These are phyloP conservation scores for Coemansia sp. DNA, from an alignment of 192 early-diverging fungal genomes.

Conservation along the genomic window DNA sequence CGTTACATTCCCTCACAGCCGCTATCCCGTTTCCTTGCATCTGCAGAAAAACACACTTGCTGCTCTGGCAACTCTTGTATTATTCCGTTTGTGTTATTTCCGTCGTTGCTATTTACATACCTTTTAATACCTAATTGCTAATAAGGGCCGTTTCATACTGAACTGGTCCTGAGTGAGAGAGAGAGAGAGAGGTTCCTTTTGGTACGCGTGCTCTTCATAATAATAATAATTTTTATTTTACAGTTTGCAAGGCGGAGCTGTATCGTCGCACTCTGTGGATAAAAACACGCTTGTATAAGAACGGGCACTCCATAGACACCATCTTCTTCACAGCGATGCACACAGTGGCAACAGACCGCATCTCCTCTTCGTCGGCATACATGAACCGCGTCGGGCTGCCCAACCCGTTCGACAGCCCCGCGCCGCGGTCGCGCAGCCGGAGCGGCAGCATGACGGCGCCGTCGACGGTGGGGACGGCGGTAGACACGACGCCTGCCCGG, in stretches of 20 bases:
- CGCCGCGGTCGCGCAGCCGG: constrained; percentile 14
- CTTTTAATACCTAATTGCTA: constrained; percentile 2
- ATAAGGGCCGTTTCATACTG: neutral
- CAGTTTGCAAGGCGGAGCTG: neutral
- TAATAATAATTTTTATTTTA: neutral
- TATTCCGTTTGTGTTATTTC: neutral
- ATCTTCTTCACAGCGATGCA: constrained; percentile 16
- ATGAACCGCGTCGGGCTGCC: constrained; percentile 28
- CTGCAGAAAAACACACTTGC: neutral
- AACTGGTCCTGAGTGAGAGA: neutral
- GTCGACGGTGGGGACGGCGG: constrained; percentile 12
- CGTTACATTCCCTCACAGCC: neutral
- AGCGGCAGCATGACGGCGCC: constrained; percentile 8
- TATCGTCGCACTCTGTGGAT: neutral
- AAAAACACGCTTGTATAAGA: neutral
- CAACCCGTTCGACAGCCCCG: constrained; percentile 25
- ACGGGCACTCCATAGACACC: no score
- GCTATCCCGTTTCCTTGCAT: neutral
- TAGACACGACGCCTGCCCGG: constrained; percentile 8
- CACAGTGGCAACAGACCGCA: constrained; percentile 28
- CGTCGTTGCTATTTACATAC: neutral
- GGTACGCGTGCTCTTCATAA: neutral
- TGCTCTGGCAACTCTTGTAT: neutral
- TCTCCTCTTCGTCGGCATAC: constrained; percentile 32
- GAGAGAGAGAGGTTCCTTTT: neutral